Base-by-base conservation (phyloP, 169 alveolate species). In the Plasmodium reichenowi region DNA sequence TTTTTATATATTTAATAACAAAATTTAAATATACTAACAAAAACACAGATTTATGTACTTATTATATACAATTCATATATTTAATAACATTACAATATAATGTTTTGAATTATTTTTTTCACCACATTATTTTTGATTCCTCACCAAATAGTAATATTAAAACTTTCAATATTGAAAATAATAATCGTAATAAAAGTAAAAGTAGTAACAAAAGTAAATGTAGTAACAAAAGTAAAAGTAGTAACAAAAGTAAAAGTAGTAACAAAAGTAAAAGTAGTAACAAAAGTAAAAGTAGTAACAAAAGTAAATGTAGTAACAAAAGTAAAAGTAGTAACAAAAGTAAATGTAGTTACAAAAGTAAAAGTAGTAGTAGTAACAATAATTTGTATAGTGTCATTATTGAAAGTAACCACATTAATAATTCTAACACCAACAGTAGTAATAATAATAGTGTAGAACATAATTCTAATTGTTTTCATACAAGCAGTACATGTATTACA, bases 11-110 rank as follows among this genome's bases (percentile, higher is more conserved):
- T 58, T 45, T 83, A 22, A 83, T 83, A 10, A 67, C 22, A 67
- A 70, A 83, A 68, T 83, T 83, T 63, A 83, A 83, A 48, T 83
- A 47, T 72, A 83, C 73, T 72, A 83, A 50, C 29, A 83, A 83
- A 43, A 83, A 83, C 29, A 83, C 72, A 12, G 85, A 83, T 48
- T 22, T 83, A 63, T 83, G 91, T 26, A 56, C 17, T 26, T 83
- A 83, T 63, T 83, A 68, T 67, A 68, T 83, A n/a, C 74, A 83
- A 10, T 83, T 83, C 32, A 54, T 83, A 54, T 68, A 83, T 58
- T 8, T 83, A 54, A 83, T 83, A 32, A 45, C 85, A 3, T 26
- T 68, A 54, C 68, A 67, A 56, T 56, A 54, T 17, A 83, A 83
- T 68, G 91, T 68, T 12, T 32, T 68, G 38, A 83, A 15, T 24